These are phyloP conservation scores for Coemansia reversa DNA, from an alignment of 192 early-diverging fungal species.

Conservation along the genomic window DNA sequence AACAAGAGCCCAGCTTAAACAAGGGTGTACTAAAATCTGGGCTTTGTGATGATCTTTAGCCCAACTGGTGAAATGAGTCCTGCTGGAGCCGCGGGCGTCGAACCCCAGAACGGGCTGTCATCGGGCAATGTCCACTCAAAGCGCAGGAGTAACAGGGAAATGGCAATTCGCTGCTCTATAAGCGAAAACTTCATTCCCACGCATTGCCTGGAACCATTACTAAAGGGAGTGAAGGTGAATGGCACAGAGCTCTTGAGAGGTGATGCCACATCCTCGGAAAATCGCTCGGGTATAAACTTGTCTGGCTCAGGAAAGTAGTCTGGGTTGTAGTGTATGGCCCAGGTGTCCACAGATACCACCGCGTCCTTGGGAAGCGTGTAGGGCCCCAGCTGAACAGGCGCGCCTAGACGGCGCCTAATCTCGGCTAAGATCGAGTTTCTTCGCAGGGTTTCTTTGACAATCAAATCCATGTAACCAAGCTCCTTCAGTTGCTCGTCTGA, in stretches of 20 bases:
- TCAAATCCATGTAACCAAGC: constrained; percentile 53
- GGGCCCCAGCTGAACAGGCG: constrained; percentile 42
- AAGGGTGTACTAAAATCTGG: constrained; percentile 7
- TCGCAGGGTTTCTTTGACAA: constrained; percentile 57
- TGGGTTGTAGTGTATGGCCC: constrained; percentile 53
- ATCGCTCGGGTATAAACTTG: constrained; percentile 53
- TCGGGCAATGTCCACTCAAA: constrained; percentile 52
- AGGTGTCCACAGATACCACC: constrained; percentile 43
- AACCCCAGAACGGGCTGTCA: constrained; percentile 38
- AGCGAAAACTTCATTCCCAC: constrained; percentile 65
- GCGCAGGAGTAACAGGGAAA: constrained; percentile 53
- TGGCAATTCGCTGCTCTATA: constrained; percentile 58
- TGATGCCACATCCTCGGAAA: constrained; percentile 37
- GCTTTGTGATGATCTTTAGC: constrained; percentile 30
- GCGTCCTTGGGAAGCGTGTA: constrained; percentile 46
- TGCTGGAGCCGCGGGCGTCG: constrained; percentile 38
- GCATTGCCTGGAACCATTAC: constrained; percentile 58
- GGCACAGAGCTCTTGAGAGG: constrained; percentile 33
- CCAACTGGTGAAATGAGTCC: constrained; percentile 41
- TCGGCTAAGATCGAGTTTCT: constrained; percentile 54
- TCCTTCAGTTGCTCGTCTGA: constrained; percentile 56
- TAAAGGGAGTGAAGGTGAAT: constrained; percentile 58
- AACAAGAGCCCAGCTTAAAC: neutral
- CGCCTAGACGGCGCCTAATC: constrained; percentile 43
- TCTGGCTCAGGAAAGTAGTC: constrained; percentile 48